Evolutionary conservation across 2,329 filamentous ascomycete species (phyloP), one percentile per base, ranked within the genome.

Genomic region (Bipolaris oryzae): DNA sequence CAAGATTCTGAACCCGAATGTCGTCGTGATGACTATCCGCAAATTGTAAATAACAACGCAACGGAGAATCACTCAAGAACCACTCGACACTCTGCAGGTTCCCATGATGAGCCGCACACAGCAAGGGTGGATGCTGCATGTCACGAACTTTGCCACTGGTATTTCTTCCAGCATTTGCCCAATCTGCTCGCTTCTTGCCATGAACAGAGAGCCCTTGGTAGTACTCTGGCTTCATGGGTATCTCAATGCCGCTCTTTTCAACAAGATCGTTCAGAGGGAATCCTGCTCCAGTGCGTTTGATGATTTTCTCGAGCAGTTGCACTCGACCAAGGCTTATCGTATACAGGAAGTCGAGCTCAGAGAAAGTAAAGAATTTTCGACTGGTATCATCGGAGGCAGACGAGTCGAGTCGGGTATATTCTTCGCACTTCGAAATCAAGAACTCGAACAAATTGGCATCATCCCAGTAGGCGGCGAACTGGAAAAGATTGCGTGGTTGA

Each of bases 51-150:
- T 95, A 95, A 51, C 85, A 80, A 25, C 86, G 81, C 63, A 85
- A 76, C 0, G 91, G 90, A 0, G 85, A 83, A 58, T 91, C 89
- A 55, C 89, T 87, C 53, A 92, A 75, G 72, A 94, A 91, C 85
- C 90, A 96, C 68, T 95, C 87, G 0, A 91, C 85, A 16, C 83
- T 82, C 37, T 88, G 84, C n/a, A 94, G 71, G 18, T 80, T 88
- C 3, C 86, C 85, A 1, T 66, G 64, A 7, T 77, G 66, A 11
- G 85, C 87, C 42, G 87, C 86, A 58, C 82, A 76, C 1, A 90
- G 80, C 7, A 90, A 76, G 3, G 88, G 89, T 2, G 87, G 84
- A 18, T 67, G 59, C 15, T 63, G 50, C 18, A 55, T 56, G 3
- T 50, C 53, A 13, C 42, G 20, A 18, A 52, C 21, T 35, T 57